Conservation (phyloP, 1,284 basidiomycete species). For the Ceratobasidium sp. region DNA sequence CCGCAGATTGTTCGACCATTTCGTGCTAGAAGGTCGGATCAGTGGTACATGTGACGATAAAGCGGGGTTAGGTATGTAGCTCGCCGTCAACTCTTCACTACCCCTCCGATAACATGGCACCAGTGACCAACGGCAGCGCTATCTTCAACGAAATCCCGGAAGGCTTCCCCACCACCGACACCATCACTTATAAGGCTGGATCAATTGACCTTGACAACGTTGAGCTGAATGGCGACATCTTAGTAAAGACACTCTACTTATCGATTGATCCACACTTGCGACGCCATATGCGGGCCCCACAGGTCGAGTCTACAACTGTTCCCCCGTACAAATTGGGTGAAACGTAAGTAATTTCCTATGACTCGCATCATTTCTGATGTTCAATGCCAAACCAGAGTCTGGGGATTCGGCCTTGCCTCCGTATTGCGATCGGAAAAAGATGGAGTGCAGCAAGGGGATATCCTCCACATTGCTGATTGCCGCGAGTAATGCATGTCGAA, state of each 20-base stretch:
- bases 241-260: constrained; percentile 51
- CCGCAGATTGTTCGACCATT: too few relatives aligned
- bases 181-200: constrained; percentile 53
- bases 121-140: constrained; percentile 41
- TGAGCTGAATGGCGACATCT: constrained; percentile 51
- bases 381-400: constrained; percentile 44
- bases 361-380: not conserved
- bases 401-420: constrained; percentile 41
- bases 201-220: constrained; percentile 54
- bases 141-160: constrained; percentile 45
- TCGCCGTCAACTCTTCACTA: too few relatives aligned
- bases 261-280: constrained; percentile 54
- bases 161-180: constrained; percentile 59
- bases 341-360: not conserved
- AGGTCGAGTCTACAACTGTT: too few relatives aligned
- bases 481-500: not conserved
- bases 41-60: too few relatives aligned
- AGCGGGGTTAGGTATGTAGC: too few relatives aligned
- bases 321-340: constrained; percentile 7
- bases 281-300: constrained; percentile 46
- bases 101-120: too few relatives aligned
- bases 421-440: constrained; percentile 48
- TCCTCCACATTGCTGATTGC: constrained; percentile 15
- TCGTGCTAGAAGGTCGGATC: too few relatives aligned
- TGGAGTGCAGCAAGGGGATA: constrained; percentile 56